Evolutionary conservation across 1,284 basidiomycete species (phyloP), one percentile per base, ranked within the genome.

Genomic region (Leccinum angustisporum): DNA sequence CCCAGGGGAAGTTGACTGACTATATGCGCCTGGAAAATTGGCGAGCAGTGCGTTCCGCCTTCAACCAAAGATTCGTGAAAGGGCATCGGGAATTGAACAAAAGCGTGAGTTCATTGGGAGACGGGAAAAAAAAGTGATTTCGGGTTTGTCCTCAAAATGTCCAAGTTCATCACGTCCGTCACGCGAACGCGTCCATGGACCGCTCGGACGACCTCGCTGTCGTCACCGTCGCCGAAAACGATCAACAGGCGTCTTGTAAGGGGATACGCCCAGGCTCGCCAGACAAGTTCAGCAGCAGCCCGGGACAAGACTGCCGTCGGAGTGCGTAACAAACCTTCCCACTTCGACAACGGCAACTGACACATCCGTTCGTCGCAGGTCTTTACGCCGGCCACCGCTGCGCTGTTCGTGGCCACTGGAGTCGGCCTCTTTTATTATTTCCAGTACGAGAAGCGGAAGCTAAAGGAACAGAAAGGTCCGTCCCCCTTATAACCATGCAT

Each of bases 401-500:
- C 82, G 0, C 72, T 98, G 18, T 98, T 99, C 75, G 76, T 97
- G 43, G 79, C 84, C 1, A 92, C 94, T 1, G 96, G 96, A 5
- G 78, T 83, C 5, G 95, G 89, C 1, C 80, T 99, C 33, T 94
- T 90, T 72, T 87, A 84, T 68, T 98, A 98, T 80, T 98, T 99
- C 77, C 85, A 87, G 57, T 80, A 86, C 60, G 95, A 98, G 77
- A 98, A 98, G 78, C 80, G 81, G 31, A 86, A 89, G 67, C 74
- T 95, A n/a, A 78, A 84, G 52, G 90, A 93, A 75, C 80, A 88
- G 69, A 86, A 86, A 74, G 83, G 90, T 91, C 63, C 60, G 66
- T 66, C 38, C 54, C 56, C 25, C 25, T 54, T n/a, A 46, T 30
- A n/a, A 18, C 3, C 9, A 6, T 57, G 1, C 53, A 18, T 16